phyloP scores from a whole-genome alignment of 768 basidiomycete genomes.

The Tulasnella sp. region DNA sequence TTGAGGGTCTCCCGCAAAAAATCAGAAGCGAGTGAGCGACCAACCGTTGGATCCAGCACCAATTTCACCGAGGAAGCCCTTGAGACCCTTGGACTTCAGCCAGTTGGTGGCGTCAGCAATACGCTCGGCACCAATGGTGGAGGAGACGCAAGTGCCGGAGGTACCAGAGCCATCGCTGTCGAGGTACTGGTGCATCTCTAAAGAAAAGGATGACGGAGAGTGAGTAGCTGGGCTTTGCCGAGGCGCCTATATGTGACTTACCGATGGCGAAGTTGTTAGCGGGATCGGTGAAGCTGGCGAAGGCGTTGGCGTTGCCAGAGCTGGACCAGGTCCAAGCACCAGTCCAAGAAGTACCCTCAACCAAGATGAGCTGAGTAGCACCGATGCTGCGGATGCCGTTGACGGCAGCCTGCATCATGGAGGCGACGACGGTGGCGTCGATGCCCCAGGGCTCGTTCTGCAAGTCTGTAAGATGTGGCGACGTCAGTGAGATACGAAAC shows the following conservation, averaged over 20 bases:
- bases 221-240: neutral
- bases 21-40: neutral
- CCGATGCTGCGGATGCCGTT: conserved; percentile 62
- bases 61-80: conserved; percentile 63
- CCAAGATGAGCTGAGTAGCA: conserved; percentile 50
- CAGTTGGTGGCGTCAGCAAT: conserved; percentile 54
- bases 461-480: conserved; percentile 37
- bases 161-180: conserved; percentile 59
- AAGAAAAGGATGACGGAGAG: neutral
- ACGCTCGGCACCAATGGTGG: conserved; percentile 62
- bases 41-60: conserved; percentile 46
- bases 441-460: conserved; percentile 68
- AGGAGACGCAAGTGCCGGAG: conserved; percentile 51
- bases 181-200: conserved; percentile 70
- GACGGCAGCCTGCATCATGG: conserved; percentile 62
- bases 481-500: neutral
- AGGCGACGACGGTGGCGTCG: conserved; percentile 49
- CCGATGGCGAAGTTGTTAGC: conserved; percentile 60
- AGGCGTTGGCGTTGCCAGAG: conserved; percentile 55
- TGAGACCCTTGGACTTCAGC: conserved; percentile 57
- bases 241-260: conserved; percentile 34
- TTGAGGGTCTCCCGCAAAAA: neutral
- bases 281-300: conserved; percentile 53
- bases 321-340: conserved; percentile 61
- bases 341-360: conserved; percentile 50